Conservation (phyloP, 352 stramenopile species). For the Hyaloperonospora brassicae region DNA sequence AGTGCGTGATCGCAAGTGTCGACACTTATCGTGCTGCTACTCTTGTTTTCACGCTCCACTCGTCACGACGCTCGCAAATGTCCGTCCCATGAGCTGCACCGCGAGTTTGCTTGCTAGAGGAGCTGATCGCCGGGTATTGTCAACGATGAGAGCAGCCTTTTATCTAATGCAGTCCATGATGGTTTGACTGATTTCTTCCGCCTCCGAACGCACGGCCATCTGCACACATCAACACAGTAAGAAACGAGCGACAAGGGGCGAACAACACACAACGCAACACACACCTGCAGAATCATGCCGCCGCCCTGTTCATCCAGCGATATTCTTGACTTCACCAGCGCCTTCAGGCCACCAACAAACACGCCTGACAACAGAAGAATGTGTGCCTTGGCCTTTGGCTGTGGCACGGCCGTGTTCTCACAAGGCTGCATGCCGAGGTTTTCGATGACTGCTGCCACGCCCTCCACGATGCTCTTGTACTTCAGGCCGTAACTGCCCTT, state of each 20-base stretch:
- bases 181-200: conserved; percentile 90
- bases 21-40: conserved; percentile 16
- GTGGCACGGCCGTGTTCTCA: conserved; percentile 88
- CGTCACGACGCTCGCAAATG: conserved; percentile 17
- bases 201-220: conserved; percentile 95
- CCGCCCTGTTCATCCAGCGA: conserved; percentile 83
- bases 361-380: conserved; percentile 94
- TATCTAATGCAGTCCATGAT: conserved; percentile 96
- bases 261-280: neutral
- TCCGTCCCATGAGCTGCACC: conserved; percentile 22
- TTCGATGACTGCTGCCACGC: conserved; percentile 91
- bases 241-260: neutral
- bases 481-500: conserved; percentile 94
- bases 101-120: conserved; percentile 14
- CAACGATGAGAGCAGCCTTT: conserved; percentile 20
- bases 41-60: conserved; percentile 8
- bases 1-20: conserved; percentile 17
- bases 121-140: conserved; percentile 9
- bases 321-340: conserved; percentile 95
- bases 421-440: conserved; percentile 97
- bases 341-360: conserved; percentile 92
- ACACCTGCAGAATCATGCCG: conserved; percentile 88
- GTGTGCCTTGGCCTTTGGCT: conserved; percentile 90
- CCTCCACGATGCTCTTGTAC: conserved; percentile 95
- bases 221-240: conserved; percentile 32